These are phyloP conservation scores for Mortierella sp. DNA, from an alignment of 371 early-diverging fungal genomes.

Conservation along the genomic window DNA sequence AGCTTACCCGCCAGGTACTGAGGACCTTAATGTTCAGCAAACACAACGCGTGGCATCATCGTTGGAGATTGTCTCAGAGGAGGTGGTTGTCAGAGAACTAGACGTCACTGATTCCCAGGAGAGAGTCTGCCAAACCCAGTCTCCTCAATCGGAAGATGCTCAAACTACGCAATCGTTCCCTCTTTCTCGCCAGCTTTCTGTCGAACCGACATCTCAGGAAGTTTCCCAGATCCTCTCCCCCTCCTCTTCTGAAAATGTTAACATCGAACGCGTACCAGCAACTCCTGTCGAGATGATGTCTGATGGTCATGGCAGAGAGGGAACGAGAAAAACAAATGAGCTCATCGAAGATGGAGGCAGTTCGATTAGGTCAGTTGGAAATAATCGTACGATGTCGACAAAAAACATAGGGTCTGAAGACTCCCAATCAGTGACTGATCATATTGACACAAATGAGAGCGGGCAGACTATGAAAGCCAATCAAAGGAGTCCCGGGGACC, in stretches of 20 bases:
- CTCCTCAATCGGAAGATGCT: conserved; percentile 10
- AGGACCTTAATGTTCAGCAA: background rate
- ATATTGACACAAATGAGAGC: background rate
- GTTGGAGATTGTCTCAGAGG: background rate
- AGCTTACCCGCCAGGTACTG: background rate
- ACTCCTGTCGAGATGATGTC: conserved; percentile 15
- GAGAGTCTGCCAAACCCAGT: conserved; percentile 13
- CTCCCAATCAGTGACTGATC: background rate
- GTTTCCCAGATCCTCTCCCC: conserved; percentile 8
- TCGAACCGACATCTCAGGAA: conserved; percentile 16
- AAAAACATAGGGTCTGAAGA: background rate
- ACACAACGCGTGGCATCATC: background rate
- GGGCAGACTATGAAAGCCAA: background rate
- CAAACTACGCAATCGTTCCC: conserved; percentile 2
- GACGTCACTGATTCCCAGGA: conserved; percentile 1
- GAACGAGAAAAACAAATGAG: background rate
- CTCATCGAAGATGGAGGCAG: no score
- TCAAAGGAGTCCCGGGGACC: background rate
- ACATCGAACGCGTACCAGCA: conserved; percentile 6
- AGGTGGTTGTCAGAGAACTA: background rate
- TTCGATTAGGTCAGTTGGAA: background rate
- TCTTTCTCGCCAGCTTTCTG: conserved; percentile 11
- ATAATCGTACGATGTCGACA: background rate
- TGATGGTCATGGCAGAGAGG: background rate
- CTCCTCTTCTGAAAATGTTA: background rate